Percentiles rank a stretch among this genome's conserved stretches.
phyloP scores from a whole-genome alignment of 1,284 basidiomycete genomes.

The Microbotryum violaceum region DNA sequence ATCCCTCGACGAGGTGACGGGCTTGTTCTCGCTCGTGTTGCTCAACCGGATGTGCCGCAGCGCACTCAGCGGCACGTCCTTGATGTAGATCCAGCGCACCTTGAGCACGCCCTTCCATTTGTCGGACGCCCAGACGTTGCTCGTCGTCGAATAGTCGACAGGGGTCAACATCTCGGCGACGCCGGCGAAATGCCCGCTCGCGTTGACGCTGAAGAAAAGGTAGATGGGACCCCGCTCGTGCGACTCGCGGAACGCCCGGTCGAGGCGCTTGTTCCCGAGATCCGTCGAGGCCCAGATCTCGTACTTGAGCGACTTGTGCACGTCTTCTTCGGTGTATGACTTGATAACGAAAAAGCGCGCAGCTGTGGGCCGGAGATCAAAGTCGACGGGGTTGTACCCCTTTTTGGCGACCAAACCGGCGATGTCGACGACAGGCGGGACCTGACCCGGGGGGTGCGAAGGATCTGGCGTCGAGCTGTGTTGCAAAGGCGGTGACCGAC shows the following conservation, averaged over 20 bases:
- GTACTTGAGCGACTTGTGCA: constrained; percentile 58
- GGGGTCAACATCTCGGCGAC: constrained; percentile 76
- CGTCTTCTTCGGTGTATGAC: constrained; percentile 94
- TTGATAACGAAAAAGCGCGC: constrained; percentile 95
- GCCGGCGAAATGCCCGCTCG: constrained; percentile 89
- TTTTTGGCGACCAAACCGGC: constrained; percentile 74
- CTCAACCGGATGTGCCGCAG: constrained; percentile 77
- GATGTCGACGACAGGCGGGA: constrained; percentile 57
- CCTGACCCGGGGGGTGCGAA: too few relatives aligned
- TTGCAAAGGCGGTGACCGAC: too few relatives aligned
- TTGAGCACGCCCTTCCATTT: constrained; percentile 80
- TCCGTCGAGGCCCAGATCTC: constrained; percentile 97
- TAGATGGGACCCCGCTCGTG: constrained; percentile 81
- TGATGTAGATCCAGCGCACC: constrained; percentile 80
- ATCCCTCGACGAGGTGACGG: constrained; percentile 86
- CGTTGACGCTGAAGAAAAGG: constrained; percentile 93
- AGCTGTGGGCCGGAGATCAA: constrained; percentile 69
- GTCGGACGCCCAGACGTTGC: constrained; percentile 92
- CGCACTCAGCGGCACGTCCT: constrained; percentile 82
- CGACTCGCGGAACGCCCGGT: constrained; percentile 91
- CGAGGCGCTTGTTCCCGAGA: constrained; percentile 87
- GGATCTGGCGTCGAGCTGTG: too few relatives aligned
- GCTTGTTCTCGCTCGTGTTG: constrained; percentile 92
- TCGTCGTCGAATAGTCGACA: constrained; percentile 48
- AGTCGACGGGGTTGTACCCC: constrained; percentile 81